Base-by-base conservation (phyloP, 225 moss, liverwort and hornwort species). In the Antitrichia curtipendula region DNA sequence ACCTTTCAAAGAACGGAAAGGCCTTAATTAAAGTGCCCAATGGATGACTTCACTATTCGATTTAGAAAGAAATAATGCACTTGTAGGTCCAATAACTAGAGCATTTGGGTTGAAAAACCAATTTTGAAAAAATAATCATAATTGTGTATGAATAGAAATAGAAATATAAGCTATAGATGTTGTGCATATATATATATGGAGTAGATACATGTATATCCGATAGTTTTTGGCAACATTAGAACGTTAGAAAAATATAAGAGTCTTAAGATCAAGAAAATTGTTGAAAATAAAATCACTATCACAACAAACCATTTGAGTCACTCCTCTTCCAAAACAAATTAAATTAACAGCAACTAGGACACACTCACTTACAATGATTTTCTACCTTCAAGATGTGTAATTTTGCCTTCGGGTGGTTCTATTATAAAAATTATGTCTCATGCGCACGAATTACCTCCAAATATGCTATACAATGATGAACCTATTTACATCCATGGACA, bases 1-100 rank as follows among this genome's bases (percentile, higher is more conserved):
- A 13, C 3, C 16, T 70, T 27, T 16, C n/a, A 9, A 9, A 40
- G 21, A 6, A 24, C 0, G 0, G 0, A 14, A 0, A 28, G 28
- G 43, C 16, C 2, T 6, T 16, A 43, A 50, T 50, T 16, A 50
- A 27, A 71, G 2, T 43, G 38, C 27, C 1, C 2, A 1, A 27
- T 27, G 13, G 27, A 43, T 15, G 41, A 27, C 14, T 41, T 69
- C 40, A 69, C 24, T 68, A 8, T 23, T 68, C 40, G 36, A 7
- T 41, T 4, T 24, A 14, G 24, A 69, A 40, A 69, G 7, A 69
- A 40, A 24, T 1, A 40, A 5, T 69, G 40, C 24, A 69, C 14
- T 2, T 40, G 4, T 25, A 25, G 8, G 25, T 41, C 8, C 5
- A 68, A 38, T 12, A 68, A n/a, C 13, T 1, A 2, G 0, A 38